A percentile compares a stretch with the other conserved stretches of the same genome.
phyloP scores from a whole-genome alignment of 306 rosid genomes.

The Malus sylvestris region DNA sequence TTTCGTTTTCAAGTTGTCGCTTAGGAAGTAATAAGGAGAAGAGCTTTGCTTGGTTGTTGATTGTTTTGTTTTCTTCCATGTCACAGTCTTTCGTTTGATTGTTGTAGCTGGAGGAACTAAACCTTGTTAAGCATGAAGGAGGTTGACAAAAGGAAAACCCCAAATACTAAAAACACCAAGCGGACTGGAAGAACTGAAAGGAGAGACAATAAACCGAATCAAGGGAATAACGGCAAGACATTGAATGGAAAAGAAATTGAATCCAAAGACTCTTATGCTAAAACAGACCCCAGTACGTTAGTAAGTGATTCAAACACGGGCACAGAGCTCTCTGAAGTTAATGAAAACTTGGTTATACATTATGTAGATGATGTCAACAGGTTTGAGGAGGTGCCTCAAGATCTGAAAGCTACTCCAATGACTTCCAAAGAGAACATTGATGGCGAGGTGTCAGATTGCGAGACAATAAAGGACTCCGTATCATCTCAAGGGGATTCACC shows the following conservation, averaged over 20 bases:
- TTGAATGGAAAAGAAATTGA: conserved; percentile 43
- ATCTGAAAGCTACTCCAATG: conserved; percentile 39
- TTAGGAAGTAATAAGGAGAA: not conserved
- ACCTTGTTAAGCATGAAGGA: conserved; percentile 51
- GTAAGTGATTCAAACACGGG: conserved; percentile 48
- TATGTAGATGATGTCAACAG: conserved; percentile 66
- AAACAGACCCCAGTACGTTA: conserved; percentile 24
- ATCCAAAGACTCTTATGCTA: conserved; percentile 35
- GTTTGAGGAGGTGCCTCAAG: conserved; percentile 42
- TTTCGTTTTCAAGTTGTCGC: not conserved
- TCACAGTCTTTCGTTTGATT: conserved; percentile 23
- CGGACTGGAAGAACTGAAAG: conserved; percentile 45
- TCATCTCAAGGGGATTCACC: conserved; percentile 69
- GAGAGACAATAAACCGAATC: conserved; percentile 42
- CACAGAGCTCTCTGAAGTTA: conserved; percentile 49
- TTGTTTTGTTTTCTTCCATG: conserved; percentile 17
- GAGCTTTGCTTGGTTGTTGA: conserved; percentile 18
- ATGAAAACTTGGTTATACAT: conserved; percentile 43
- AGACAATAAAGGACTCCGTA: conserved; percentile 54
- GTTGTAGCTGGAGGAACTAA: conserved; percentile 30
- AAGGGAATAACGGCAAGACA: conserved; percentile 42
- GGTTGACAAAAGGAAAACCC: conserved; percentile 53
- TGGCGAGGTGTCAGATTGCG: conserved; percentile 65
- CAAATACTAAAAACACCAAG: conserved; percentile 50
- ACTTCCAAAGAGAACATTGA: conserved; percentile 36